These are phyloP conservation scores for Phytophthora crassamura DNA, from an alignment of 352 stramenopile genomes.

Conservation along the genomic window DNA sequence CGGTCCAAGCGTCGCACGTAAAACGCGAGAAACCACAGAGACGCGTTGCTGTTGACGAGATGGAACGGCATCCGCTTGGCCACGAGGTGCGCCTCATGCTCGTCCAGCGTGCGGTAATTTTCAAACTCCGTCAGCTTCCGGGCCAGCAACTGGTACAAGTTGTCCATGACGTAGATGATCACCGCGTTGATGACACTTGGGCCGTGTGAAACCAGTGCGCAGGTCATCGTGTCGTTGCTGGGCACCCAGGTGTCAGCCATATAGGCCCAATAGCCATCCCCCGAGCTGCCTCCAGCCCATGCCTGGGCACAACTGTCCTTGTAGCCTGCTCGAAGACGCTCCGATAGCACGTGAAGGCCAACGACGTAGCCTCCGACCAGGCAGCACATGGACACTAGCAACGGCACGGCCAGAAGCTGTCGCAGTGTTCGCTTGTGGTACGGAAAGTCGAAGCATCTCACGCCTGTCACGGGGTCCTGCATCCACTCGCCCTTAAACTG, in stretches of 20 bases:
- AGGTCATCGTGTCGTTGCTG: conserved; percentile 34
- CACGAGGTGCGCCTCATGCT: conserved; percentile 77
- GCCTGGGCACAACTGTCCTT: conserved; percentile 37
- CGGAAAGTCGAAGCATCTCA: conserved; percentile 61
- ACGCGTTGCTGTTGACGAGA: conserved; percentile 81
- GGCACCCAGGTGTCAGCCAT: conserved; percentile 76
- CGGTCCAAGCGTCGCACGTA: conserved; percentile 61
- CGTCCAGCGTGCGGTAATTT: conserved; percentile 71
- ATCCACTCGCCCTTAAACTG: conserved; percentile 69
- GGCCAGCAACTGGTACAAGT: conserved; percentile 69
- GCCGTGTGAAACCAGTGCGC: conserved; percentile 53
- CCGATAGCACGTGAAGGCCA: conserved; percentile 62
- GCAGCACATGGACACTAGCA: conserved; percentile 67
- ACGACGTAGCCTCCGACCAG: conserved; percentile 65
- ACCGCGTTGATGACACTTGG: conserved; percentile 70
- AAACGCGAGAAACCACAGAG: conserved; percentile 73
- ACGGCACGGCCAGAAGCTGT: conserved; percentile 56
- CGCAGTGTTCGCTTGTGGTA: conserved; percentile 61
- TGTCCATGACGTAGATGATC: conserved; percentile 71
- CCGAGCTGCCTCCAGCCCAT: conserved; percentile 5
- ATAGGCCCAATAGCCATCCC: conserved; percentile 33
- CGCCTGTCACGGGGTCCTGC: conserved; percentile 47
- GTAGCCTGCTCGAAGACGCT: conserved; percentile 49
- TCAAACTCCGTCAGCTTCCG: conserved; percentile 73
- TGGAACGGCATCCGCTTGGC: conserved; percentile 81